These are phyloP conservation scores for Rhododendron ferrugineum DNA, from an alignment of 148 eudicot species.

Conservation along the genomic window DNA sequence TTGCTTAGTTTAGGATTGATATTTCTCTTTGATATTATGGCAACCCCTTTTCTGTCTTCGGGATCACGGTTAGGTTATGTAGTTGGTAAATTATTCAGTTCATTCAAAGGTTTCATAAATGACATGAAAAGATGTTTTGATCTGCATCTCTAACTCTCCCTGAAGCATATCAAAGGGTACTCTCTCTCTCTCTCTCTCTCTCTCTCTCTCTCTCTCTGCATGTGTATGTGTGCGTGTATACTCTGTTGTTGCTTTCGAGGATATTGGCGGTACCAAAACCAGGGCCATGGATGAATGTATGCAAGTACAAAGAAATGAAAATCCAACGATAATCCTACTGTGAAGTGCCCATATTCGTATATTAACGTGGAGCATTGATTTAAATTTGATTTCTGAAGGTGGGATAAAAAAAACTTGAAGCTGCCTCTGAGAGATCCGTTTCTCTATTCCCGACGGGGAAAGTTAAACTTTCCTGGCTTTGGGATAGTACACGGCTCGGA, in stretches of 20 bases:
- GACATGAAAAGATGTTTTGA: background rate
- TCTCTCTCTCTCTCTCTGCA: background rate
- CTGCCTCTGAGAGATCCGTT: background rate
- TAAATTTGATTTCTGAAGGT: background rate
- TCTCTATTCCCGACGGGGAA: no score
- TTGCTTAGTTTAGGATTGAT: background rate
- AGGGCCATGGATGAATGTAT: background rate
- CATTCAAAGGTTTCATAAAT: conserved; percentile 10
- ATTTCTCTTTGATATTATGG: background rate
- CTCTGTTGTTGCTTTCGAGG: background rate
- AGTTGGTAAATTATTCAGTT: conserved; percentile 10
- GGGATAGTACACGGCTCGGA: no score
- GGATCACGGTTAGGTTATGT: background rate
- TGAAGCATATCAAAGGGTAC: background rate
- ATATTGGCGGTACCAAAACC: background rate
- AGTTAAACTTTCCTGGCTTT: no score
- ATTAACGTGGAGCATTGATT: background rate
- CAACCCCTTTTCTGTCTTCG: background rate
- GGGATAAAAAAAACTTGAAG: background rate
- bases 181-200: no score
- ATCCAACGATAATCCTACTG: no score
- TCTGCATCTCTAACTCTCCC: background rate
- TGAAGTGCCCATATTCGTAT: no score
- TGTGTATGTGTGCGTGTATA: background rate
- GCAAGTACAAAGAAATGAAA: no score